Percentiles rank a stretch among this genome's conserved stretches.
Conservation (phyloP, 768 basidiomycete genomes). For the Psilocybe azurescens region DNA sequence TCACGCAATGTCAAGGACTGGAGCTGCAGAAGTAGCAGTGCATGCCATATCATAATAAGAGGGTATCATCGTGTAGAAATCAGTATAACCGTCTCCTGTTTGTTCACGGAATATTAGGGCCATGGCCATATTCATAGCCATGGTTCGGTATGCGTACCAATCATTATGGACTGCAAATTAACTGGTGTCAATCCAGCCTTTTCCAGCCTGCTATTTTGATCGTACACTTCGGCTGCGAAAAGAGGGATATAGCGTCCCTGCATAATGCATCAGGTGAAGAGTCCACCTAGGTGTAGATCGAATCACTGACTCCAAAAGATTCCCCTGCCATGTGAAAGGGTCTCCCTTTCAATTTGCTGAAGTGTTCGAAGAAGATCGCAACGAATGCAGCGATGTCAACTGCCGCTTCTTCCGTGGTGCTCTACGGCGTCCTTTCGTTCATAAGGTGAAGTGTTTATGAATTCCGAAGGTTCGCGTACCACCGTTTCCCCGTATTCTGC, state of each 20-base stretch:
- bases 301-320: slow-evolving; percentile 68
- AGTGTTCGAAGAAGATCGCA: slow-evolving; percentile 76
- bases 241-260: slow-evolving; percentile 75
- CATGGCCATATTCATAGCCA: background rate
- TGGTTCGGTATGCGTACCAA: slow-evolving; percentile 46
- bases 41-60: slow-evolving; percentile 59
- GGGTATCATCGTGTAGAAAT: slow-evolving; percentile 48
- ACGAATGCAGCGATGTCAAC: slow-evolving; percentile 75
- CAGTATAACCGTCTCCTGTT: slow-evolving; percentile 69
- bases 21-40: slow-evolving; percentile 51
- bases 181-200: slow-evolving; percentile 57
- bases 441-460: background rate
- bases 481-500: slow-evolving; percentile 66
- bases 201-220: slow-evolving; percentile 64
- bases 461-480: background rate
- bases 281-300: background rate
- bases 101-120: background rate
- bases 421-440: slow-evolving; percentile 38
- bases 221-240: slow-evolving; percentile 81
- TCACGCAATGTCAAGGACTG: slow-evolving; percentile 50
- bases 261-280: background rate
- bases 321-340: slow-evolving; percentile 73
- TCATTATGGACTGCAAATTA: slow-evolving; percentile 74
- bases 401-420: slow-evolving; percentile 71
- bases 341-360: slow-evolving; percentile 71